Evolutionary conservation across 2,329 filamentous ascomycete genomes (phyloP).

Genomic region (Exophiala sp.): DNA sequence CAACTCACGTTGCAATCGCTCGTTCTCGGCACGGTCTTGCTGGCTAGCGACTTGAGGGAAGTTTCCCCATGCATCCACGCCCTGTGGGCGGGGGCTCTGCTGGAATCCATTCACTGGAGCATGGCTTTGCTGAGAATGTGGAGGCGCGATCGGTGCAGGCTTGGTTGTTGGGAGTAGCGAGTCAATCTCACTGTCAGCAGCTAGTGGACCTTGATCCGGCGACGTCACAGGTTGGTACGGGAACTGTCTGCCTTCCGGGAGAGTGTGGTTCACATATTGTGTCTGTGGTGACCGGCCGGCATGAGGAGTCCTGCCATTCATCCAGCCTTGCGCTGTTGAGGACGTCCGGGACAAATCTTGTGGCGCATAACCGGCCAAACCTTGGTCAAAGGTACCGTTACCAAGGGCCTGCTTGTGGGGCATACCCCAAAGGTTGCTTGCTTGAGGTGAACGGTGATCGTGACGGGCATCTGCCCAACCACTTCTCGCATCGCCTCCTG

Average conservation of each 20-base stretch:
- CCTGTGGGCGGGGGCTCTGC: conserved; percentile 32
- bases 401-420: conserved; percentile 57
- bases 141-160: conserved; percentile 47
- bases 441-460: conserved; percentile 35
- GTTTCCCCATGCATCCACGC: conserved; percentile 41
- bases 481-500: conserved; percentile 21
- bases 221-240: conserved; percentile 32
- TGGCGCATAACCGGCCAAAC: conserved; percentile 48
- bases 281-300: conserved; percentile 27
- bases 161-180: conserved; percentile 39
- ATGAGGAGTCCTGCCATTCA: conserved; percentile 28
- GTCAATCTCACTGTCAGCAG: conserved; percentile 35
- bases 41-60: conserved; percentile 40
- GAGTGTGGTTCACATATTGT: conserved; percentile 26
- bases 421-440: conserved; percentile 58
- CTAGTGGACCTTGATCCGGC: conserved; percentile 37
- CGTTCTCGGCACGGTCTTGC: conserved; percentile 41
- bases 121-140: conserved; percentile 34
- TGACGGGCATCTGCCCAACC: conserved; percentile 31
- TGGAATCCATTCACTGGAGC: conserved; percentile 23
- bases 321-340: conserved; percentile 36
- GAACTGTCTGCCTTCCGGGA: conserved; percentile 34
- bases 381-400: conserved; percentile 61
- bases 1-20: conserved; percentile 40
- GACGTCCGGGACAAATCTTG: conserved; percentile 44